Evolutionary conservation across 805 yeast genomes (phyloP), one percentile per base, ranked within the genome.

Genomic region (Yarrowia sp.): DNA sequence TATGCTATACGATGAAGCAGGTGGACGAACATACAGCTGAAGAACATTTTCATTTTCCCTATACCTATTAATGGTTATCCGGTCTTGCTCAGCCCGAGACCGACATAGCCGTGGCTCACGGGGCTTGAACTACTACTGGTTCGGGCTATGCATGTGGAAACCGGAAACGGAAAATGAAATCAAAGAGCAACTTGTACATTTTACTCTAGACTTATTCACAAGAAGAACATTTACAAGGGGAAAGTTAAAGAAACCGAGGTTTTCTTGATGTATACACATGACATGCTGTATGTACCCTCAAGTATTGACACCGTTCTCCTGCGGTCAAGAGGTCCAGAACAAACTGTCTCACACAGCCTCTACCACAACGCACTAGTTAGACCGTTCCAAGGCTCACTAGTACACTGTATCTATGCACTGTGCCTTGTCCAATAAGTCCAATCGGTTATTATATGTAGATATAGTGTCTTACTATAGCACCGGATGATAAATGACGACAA

Each of bases 21-120:
- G 22, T 3, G 24, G 9, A 38, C 14, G 36, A 2, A 14, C 36
- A 33, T 4, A 26, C 30, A 26, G 30, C 8, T 8, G 8, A 26
- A 26, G 30, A 5, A 26, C 8, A 26, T 8, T 26, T 4, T 26
- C 4, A 4, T 26, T 26, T 26, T 4, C 8, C 8, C 30, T 26
- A 8, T 26, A 26, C 30, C 30, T 26, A 26, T 16, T 33, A 16
- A 43, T 14, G 30, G 24, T 24, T 14, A 4, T 22, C 28, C 28
- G 28, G 46, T 6, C 46, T 40, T 44, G 21, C 49, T 44, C 49
- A 44, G 49, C 49, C 49, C 49, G 49, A 8, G 49, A 44, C n/a
- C 28, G 49, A n/a, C 49, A 26, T 26, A 44, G 49, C 49, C 33
- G 22, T 17, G 4, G 22, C 32, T 26, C 49, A 44, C 33, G 21